These are phyloP conservation scores for Leishmania amazonensis DNA, from an alignment of 208 protist species.

Conservation along the genomic window DNA sequence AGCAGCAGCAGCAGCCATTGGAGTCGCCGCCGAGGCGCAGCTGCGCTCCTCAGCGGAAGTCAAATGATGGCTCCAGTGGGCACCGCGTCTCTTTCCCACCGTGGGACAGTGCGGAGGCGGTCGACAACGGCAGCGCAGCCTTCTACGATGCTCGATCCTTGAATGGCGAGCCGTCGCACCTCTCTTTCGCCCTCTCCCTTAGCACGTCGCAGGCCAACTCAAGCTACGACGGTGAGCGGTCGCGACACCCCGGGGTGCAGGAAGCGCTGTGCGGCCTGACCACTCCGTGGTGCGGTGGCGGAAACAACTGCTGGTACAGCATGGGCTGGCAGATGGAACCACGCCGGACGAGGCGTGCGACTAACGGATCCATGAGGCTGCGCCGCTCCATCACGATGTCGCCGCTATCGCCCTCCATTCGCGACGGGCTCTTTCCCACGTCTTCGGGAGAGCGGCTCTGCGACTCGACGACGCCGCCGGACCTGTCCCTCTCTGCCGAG, in stretches of 20 bases:
- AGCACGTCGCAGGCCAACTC: neutral
- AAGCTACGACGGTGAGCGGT: neutral
- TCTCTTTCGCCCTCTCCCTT: slow-evolving; percentile 8
- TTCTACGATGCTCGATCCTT: slow-evolving; percentile 2
- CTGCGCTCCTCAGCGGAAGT: too few relatives aligned
- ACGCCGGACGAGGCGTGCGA: slow-evolving; percentile 5
- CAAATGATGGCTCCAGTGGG: neutral
- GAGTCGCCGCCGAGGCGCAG: neutral
- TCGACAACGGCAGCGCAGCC: neutral
- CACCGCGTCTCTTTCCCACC: neutral
- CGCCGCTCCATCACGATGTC: neutral
- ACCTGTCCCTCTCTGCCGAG: slow-evolving; percentile 4
- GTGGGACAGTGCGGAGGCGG: neutral
- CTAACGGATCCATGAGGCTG: neutral
- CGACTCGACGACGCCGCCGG: neutral
- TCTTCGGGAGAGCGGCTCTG: slow-evolving; percentile 2
- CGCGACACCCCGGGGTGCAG: neutral
- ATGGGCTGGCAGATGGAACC: slow-evolving; percentile 3
- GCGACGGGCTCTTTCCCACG: neutral
- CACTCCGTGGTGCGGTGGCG: slow-evolving; percentile 3
- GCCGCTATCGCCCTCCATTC: neutral
- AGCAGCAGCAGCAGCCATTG: too few relatives aligned
- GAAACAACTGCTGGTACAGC: slow-evolving; percentile 19
- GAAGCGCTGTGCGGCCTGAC: neutral
- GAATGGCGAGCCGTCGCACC: neutral